A percentile compares a stretch with the other conserved stretches of the same genome.
phyloP scores from a whole-genome alignment of 148 eudicot genomes.

The Arbutus unedo region DNA sequence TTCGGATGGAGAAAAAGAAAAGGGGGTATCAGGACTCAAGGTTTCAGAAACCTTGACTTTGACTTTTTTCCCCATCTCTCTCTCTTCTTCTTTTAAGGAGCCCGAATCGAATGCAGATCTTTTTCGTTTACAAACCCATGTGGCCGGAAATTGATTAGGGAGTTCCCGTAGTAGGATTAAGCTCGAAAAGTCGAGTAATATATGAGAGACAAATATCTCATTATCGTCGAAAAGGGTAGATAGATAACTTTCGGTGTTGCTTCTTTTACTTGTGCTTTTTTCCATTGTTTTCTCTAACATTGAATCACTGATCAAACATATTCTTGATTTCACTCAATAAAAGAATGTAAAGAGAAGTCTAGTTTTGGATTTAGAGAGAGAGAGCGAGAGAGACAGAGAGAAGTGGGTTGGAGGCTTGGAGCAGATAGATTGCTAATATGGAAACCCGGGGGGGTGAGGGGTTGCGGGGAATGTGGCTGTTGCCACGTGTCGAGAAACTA shows the following conservation, averaged over 20 bases:
- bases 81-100: background rate
- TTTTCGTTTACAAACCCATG: background rate
- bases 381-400: background rate
- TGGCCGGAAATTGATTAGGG: background rate
- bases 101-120: background rate
- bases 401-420: background rate
- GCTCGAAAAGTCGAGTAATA: background rate
- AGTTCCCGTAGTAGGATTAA: background rate
- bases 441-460: too few relatives aligned
- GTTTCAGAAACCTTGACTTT: background rate
- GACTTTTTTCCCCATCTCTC: background rate
- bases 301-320: background rate
- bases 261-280: background rate
- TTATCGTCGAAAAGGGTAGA: background rate
- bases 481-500: too few relatives aligned
- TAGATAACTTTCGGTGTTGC: background rate
- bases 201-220: background rate
- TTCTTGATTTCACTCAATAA: background rate
- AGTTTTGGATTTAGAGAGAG: background rate
- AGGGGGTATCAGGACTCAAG: slow-evolving; percentile 18
- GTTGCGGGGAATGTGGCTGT: too few relatives aligned
- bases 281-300: background rate
- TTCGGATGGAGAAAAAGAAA: slow-evolving; percentile 21
- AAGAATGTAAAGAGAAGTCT: background rate
- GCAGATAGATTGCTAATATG: too few relatives aligned